These are phyloP conservation scores for Adansonia madagascariensis DNA, from an alignment of 441 rosid genomes.

Conservation along the genomic window DNA sequence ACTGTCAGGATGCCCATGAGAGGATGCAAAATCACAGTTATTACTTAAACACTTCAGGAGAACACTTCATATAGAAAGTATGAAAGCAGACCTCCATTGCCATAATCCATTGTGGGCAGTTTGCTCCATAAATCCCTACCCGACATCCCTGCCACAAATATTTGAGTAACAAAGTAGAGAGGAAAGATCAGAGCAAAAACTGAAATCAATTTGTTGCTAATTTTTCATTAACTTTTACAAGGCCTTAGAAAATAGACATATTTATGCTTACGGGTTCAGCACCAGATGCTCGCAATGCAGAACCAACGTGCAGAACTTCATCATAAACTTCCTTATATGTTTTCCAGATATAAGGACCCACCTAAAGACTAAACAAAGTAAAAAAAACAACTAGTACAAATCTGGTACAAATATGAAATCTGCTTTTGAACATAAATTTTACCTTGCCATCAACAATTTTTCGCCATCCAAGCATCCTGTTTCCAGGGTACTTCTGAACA, in stretches of 20 bases:
- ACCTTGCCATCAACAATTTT: slow-evolving; percentile 69
- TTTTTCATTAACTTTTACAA: neutral
- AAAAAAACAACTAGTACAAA: neutral
- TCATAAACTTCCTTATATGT: slow-evolving; percentile 78
- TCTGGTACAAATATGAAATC: neutral
- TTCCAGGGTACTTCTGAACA: slow-evolving; percentile 60
- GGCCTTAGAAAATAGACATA: slow-evolving; percentile 2
- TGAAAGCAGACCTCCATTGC: slow-evolving; percentile 82
- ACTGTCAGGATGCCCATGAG: no score
- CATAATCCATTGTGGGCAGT: slow-evolving; percentile 93
- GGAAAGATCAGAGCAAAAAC: neutral
- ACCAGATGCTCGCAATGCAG: slow-evolving; percentile 78
- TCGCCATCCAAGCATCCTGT: slow-evolving; percentile 95
- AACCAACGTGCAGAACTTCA: slow-evolving; percentile 75
- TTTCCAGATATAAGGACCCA: slow-evolving; percentile 89
- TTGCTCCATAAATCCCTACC: slow-evolving; percentile 86
- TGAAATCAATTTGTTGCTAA: neutral
- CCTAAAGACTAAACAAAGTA: slow-evolving; percentile 37
- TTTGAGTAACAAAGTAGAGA: neutral
- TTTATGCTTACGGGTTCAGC: slow-evolving; percentile 75
- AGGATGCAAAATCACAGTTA: neutral
- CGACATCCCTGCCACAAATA: slow-evolving; percentile 60
- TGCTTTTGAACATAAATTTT: slow-evolving; percentile 19
- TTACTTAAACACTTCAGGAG: neutral
- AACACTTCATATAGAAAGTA: neutral